These are phyloP conservation scores for Fistulinella prunicolor DNA, from an alignment of 768 basidiomycete species.

Conservation along the genomic window DNA sequence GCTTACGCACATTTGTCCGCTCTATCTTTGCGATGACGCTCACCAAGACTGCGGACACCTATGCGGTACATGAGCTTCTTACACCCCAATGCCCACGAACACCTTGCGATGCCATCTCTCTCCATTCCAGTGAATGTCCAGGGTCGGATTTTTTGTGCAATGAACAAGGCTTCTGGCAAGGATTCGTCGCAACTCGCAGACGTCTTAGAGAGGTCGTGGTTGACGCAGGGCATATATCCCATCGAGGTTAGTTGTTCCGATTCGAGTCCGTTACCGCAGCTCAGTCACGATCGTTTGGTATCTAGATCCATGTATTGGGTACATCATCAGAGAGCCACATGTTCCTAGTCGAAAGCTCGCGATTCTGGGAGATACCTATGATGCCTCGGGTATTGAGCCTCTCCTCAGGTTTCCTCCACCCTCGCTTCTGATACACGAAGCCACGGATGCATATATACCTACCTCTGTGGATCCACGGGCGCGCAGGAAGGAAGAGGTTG, in stretches of 20 bases:
- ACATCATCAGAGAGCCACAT: conserved; percentile 61
- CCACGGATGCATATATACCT: no score
- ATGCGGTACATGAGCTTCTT: conserved; percentile 78
- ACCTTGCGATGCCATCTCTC: conserved; percentile 43
- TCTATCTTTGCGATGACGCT: conserved; percentile 66
- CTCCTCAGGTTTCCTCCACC: conserved; percentile 49
- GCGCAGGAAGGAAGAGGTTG: conserved; percentile 39
- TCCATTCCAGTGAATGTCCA: conserved; percentile 61
- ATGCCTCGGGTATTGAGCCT: conserved; percentile 57
- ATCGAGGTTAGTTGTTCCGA: conserved; percentile 57
- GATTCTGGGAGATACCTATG: conserved; percentile 75
- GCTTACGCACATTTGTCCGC: conserved; percentile 73
- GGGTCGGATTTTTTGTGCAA: conserved; percentile 59
- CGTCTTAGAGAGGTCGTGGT: conserved; percentile 46
- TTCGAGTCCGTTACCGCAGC: neutral
- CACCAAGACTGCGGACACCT: conserved; percentile 56
- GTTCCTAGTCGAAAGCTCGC: conserved; percentile 58
- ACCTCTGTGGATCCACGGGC: conserved; percentile 53
- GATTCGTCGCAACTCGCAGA: conserved; percentile 42
- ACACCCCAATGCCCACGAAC: conserved; percentile 50
- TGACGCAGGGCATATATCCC: conserved; percentile 72
- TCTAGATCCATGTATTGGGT: conserved; percentile 79
- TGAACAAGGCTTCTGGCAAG: conserved; percentile 63
- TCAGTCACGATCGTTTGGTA: neutral
- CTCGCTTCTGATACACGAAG: conserved; percentile 83